phyloP scores from a whole-genome alignment of 495 filamentous ascomycete genomes.

The Penicillium egyptiacum region DNA sequence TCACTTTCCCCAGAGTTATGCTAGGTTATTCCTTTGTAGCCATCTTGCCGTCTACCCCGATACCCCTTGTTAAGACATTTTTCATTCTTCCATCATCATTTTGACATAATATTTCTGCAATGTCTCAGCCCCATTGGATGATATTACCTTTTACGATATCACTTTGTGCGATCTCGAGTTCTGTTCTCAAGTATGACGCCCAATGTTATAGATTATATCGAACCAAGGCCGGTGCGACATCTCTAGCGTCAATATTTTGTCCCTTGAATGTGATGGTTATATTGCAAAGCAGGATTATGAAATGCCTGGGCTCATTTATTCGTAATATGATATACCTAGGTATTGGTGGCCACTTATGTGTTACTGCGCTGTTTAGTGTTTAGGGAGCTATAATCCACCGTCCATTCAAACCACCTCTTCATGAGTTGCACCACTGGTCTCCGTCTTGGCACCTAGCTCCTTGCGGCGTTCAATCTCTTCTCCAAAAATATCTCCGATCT shows the following conservation, averaged over 20 bases:
- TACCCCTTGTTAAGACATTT: neutral
- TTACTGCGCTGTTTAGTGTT: neutral
- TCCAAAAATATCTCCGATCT: conserved; percentile 28
- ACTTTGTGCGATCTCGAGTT: no score
- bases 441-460: conserved; percentile 3
- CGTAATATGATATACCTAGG: neutral
- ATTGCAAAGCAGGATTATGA: neutral
- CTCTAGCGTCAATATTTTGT: no score
- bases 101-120: neutral
- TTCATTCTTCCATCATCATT: neutral
- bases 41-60: neutral
- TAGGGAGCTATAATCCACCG: neutral
- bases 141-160: no score
- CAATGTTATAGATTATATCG: no score
- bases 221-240: no score
- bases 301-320: neutral
- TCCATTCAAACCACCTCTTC: conserved; percentile 22
- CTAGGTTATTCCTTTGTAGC: neutral
- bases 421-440: conserved; percentile 15
- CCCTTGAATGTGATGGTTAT: no score
- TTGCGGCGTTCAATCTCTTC: conserved; percentile 30
- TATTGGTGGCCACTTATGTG: neutral
- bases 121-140: no score
- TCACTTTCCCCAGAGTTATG: no score
- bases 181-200: no score